A percentile compares a stretch with the other conserved stretches of the same genome.
These are phyloP conservation scores for Pythium sukuiense DNA, from an alignment of 352 stramenopile species.

Conservation along the genomic window DNA sequence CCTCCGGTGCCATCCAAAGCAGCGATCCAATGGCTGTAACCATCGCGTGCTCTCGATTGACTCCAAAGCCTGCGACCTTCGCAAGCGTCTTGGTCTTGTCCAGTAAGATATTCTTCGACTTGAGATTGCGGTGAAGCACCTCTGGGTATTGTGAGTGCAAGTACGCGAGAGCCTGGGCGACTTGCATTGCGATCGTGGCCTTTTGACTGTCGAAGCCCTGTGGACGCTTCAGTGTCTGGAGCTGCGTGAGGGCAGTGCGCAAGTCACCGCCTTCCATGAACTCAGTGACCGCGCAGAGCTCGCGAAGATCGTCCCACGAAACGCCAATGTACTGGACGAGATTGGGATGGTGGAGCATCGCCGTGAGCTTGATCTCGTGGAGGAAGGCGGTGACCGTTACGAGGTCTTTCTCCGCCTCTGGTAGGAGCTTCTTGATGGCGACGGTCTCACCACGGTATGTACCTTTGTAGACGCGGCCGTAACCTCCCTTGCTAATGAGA, in stretches of 20 bases:
- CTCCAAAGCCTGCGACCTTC: constrained; percentile 45
- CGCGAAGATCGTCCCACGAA: constrained; percentile 26
- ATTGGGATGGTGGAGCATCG: constrained; percentile 24
- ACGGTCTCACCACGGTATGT: constrained; percentile 16
- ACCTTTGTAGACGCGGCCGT: constrained; percentile 26
- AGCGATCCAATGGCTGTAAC: constrained; percentile 21
- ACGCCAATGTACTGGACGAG: constrained; percentile 33
- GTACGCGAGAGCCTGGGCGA: constrained; percentile 32
- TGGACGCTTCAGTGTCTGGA: constrained; percentile 9
- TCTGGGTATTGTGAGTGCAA: constrained; percentile 32
- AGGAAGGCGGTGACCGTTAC: constrained; percentile 24
- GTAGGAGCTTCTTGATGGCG: constrained; percentile 27
- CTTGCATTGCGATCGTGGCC: constrained; percentile 28
- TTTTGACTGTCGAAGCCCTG: constrained; percentile 26
- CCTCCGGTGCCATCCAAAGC: constrained; percentile 30
- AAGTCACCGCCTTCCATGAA: constrained; percentile 36
- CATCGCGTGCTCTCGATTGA: constrained; percentile 30
- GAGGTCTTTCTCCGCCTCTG: constrained; percentile 4
- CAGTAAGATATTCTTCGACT: constrained; percentile 28
- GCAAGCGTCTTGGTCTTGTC: constrained; percentile 26
- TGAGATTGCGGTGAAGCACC: constrained; percentile 27
- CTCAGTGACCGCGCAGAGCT: constrained; percentile 32
- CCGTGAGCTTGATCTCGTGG: constrained; percentile 28
- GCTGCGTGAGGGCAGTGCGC: constrained; percentile 15
- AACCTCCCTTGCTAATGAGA: constrained; percentile 22